phyloP scores from a whole-genome alignment of 2,329 filamentous ascomycete genomes.

The Ceratocystis alfenasii region DNA sequence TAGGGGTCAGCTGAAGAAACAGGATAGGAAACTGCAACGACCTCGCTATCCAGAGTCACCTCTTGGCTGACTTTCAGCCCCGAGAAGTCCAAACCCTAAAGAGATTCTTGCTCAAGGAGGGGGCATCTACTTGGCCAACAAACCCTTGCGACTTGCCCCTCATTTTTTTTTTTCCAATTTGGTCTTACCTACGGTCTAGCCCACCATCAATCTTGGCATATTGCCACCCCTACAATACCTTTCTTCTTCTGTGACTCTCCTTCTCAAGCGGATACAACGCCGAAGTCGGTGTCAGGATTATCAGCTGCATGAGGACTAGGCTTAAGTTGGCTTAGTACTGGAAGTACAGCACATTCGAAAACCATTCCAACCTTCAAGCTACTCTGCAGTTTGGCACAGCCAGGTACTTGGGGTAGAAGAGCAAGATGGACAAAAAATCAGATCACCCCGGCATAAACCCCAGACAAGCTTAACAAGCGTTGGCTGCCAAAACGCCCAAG shows the following conservation, averaged over 20 bases:
- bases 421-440: conserved; percentile 2
- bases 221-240: background rate
- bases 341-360: background rate
- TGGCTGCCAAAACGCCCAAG: conserved; percentile 5
- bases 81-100: background rate
- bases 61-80: background rate
- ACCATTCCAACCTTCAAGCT: too few species aligned
- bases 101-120: background rate
- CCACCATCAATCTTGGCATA: background rate
- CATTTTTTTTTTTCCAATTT: background rate
- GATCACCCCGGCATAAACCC: conserved; percentile 4
- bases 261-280: background rate
- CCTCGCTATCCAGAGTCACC: background rate
- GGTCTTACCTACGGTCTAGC: background rate
- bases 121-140: background rate
- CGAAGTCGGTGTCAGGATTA: conserved; percentile 6
- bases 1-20: background rate
- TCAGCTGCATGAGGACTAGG: background rate
- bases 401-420: background rate
- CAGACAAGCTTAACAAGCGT: conserved; percentile 9
- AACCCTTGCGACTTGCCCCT: too few species aligned
- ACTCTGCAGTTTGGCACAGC: too few species aligned
- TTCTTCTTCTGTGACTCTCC: background rate
- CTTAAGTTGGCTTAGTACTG: background rate
- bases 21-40: background rate